These are phyloP conservation scores for Neurospora tetrasperma DNA, from an alignment of 495 filamentous ascomycete genomes.

Conservation along the genomic window DNA sequence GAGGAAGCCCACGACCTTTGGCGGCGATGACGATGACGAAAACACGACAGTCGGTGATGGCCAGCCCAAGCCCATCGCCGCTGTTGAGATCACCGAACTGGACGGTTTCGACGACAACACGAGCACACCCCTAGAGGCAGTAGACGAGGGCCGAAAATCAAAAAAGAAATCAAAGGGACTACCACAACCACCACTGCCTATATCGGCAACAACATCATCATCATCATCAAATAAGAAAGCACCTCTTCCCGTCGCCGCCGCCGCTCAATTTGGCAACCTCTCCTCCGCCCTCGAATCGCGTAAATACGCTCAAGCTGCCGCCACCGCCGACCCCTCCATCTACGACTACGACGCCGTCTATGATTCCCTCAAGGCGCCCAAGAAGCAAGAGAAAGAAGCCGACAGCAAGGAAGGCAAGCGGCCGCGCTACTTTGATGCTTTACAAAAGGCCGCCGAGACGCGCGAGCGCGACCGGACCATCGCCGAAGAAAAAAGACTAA, in stretches of 20 bases:
- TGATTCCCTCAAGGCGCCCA: conserved; percentile 49
- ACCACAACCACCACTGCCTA: conserved; percentile 20
- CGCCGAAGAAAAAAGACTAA: conserved; percentile 77
- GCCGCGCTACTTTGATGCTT: conserved; percentile 74
- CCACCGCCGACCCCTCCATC: conserved; percentile 51
- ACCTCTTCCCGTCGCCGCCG: neutral
- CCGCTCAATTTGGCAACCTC: conserved; percentile 38
- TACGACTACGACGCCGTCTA: conserved; percentile 71
- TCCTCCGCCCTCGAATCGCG: conserved; percentile 44
- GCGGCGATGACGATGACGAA: conserved; percentile 19
- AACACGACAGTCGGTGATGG: conserved; percentile 7
- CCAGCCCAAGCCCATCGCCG: conserved; percentile 6
- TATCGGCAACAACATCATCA: conserved; percentile 2
- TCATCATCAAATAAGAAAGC: neutral
- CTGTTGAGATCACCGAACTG: conserved; percentile 16
- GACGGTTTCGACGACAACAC: conserved; percentile 4
- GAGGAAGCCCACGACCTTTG: conserved; percentile 19
- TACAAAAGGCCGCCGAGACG: conserved; percentile 71
- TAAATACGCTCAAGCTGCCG: conserved; percentile 47
- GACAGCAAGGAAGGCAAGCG: conserved; percentile 34
- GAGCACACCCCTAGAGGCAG: neutral
- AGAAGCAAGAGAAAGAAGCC: conserved; percentile 28
- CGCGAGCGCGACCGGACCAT: conserved; percentile 83
- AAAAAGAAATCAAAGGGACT: conserved; percentile 20
- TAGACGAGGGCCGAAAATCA: neutral